Evolutionary conservation across 2,329 filamentous ascomycete genomes (phyloP).

Genomic region (Phyllachora maydis): DNA sequence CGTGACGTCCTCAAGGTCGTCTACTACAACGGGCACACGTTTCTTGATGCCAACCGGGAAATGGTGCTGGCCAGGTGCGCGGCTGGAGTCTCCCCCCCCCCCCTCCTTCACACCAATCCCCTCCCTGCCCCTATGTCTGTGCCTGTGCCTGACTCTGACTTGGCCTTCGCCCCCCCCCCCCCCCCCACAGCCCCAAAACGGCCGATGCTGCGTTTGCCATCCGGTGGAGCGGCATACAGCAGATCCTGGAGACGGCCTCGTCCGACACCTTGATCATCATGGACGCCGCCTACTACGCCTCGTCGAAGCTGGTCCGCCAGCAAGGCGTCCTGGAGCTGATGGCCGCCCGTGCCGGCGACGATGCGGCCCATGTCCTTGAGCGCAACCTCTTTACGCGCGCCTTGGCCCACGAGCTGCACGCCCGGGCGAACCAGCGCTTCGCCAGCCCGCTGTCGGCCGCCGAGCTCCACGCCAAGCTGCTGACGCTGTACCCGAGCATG

Average conservation of each 20-base stretch:
- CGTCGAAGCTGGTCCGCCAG: conserved; percentile 26
- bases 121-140: too few relatives aligned
- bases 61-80: conserved; percentile 38
- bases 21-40: conserved; percentile 34
- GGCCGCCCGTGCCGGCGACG: conserved; percentile 31
- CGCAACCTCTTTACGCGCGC: conserved; percentile 30
- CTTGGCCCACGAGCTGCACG: conserved; percentile 26
- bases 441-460: conserved; percentile 24
- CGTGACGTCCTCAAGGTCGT: conserved; percentile 36
- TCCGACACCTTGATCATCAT: conserved; percentile 36
- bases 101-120: too few relatives aligned
- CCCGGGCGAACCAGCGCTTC: conserved; percentile 19
- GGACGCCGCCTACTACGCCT: conserved; percentile 36
- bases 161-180: not conserved
- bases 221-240: conserved; percentile 34
- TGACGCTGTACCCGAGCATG: conserved; percentile 28
- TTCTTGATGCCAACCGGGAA: conserved; percentile 30
- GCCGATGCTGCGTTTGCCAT: conserved; percentile 22
- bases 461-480: conserved; percentile 30
- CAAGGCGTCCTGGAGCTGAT: conserved; percentile 34
- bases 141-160: too few relatives aligned
- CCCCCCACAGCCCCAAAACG: conserved; percentile 21
- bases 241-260: conserved; percentile 30
- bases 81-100: too few relatives aligned
- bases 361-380: conserved; percentile 23